Base-by-base conservation (phyloP, 2,329 filamentous ascomycete species). In the Xylariales sp. region DNA sequence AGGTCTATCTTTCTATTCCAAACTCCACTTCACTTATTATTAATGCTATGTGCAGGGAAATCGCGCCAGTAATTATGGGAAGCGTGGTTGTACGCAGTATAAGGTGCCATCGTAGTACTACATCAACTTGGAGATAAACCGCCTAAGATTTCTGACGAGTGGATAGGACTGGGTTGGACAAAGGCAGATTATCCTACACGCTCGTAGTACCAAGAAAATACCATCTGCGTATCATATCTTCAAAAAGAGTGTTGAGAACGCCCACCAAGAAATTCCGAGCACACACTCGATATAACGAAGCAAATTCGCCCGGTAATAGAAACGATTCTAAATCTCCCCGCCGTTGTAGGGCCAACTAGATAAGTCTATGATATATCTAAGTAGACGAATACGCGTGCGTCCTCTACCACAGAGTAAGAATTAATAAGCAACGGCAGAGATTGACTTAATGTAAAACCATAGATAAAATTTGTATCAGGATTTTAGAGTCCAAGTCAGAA, bases 11-110 rank as follows among this genome's bases (percentile, higher is more conserved):
- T 8, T 10, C 16, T 6, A 18, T 23, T 32, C 49, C 18, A 45
- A 12, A 45, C 16, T 48, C 53, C 46, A 32, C 45, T 54, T 54
- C 14, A 12, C 9, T 28, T 58, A 41, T 3, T 23, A 16, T 46
- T 12, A 10, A 36, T 58, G 36, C 30, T 57, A 14, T n/a, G 23
- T 41, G 34, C 7, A 23, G 36, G 30, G 12, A 62, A 23, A 16
- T 41, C 23, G 18, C 32, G 12, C 32, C 18, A 49, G 32, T n/a
- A 16, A 56, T 43, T 63, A n/a, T 32, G 5, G 45, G 28, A 63
- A 43, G 18, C 14, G 14, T 46, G 18, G 16, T 28, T 9, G 32
- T 14, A 41, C 39, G 39, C 10, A 41, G 39, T 10, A 56, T 23
- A 32, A 56, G 23, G 54, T 45, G 54, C 2, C 5, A 14, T 45